Evolutionary conservation across 352 stramenopile species (phyloP).

Genomic region (Globisporangium paddicum): DNA sequence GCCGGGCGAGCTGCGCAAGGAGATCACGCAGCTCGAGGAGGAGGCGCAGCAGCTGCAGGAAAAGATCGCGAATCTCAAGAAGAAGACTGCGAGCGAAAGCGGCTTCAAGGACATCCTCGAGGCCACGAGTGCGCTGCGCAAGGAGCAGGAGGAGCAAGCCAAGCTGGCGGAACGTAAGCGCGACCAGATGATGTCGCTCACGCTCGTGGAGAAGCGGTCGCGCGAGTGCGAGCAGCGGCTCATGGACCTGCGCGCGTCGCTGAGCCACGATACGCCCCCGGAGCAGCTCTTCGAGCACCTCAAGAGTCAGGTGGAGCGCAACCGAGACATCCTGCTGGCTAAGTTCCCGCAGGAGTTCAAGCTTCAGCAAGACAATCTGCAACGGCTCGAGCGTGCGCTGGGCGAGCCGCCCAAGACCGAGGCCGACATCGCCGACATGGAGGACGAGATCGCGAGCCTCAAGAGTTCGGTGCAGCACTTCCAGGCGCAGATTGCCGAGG

Average conservation of each 20-base stretch:
- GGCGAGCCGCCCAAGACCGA: constrained; percentile 80
- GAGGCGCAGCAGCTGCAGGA: constrained; percentile 88
- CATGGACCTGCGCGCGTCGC: constrained; percentile 60
- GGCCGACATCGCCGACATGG: constrained; percentile 84
- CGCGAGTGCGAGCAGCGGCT: constrained; percentile 71
- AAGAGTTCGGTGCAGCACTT: constrained; percentile 61
- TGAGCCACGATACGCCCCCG: constrained; percentile 69
- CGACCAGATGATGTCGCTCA: constrained; percentile 86
- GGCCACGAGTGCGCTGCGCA: constrained; percentile 87
- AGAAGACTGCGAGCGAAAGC: constrained; percentile 74
- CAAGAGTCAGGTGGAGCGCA: constrained; percentile 67
- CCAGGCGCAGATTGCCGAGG: constrained; percentile 70
- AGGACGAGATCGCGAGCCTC: constrained; percentile 71
- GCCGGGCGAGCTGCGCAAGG: constrained; percentile 79
- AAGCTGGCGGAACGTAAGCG: constrained; percentile 86
- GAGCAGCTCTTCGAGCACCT: constrained; percentile 89
- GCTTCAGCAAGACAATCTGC: constrained; percentile 67
- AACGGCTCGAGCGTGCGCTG: constrained; percentile 64
- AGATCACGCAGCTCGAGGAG: constrained; percentile 91
- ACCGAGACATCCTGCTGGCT: constrained; percentile 55
- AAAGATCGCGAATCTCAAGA: constrained; percentile 89
- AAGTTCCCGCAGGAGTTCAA: constrained; percentile 82
- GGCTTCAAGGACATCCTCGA: constrained; percentile 90
- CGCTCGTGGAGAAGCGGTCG: constrained; percentile 77
- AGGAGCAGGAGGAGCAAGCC: constrained; percentile 93